Conservation (phyloP, 1,284 basidiomycete genomes). For the Takashimella tepidaria region DNA sequence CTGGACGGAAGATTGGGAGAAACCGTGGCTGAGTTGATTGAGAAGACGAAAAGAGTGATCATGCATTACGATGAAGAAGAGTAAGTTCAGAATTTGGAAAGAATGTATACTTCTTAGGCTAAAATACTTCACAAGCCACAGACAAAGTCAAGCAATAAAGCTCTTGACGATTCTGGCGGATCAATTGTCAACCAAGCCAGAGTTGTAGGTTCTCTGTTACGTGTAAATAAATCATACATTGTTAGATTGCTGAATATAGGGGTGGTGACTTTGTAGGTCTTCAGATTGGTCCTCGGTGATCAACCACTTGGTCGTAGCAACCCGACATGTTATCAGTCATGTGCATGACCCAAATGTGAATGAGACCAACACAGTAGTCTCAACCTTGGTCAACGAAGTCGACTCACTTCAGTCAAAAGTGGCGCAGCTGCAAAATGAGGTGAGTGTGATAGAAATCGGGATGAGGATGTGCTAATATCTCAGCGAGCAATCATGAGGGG, state of each 20-base stretch:
- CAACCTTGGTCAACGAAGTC: not conserved
- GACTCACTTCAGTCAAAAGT: not conserved
- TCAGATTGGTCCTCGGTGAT: not conserved
- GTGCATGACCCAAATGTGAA: not conserved
- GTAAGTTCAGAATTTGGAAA: not conserved
- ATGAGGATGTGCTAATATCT: not conserved
- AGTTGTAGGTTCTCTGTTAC: too few relatives aligned
- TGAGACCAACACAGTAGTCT: not conserved
- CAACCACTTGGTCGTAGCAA: not conserved
- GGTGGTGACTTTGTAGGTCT: too few relatives aligned
- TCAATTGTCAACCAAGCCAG: too few relatives aligned
- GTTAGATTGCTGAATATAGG: too few relatives aligned
- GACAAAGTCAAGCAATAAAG: too few relatives aligned
- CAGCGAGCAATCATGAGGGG: not conserved
- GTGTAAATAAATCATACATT: too few relatives aligned
- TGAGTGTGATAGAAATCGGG: not conserved
- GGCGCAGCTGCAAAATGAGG: not conserved
- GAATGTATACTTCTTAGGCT: too few relatives aligned
- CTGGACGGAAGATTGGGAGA: not conserved
- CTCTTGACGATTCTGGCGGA: too few relatives aligned
- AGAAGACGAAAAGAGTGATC: not conserved
- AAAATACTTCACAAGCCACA: too few relatives aligned
- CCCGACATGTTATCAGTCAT: not conserved
- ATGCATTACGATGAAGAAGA: not conserved
- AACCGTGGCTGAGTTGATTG: not conserved